Evolutionary conservation across 2,329 filamentous ascomycete species (phyloP).

Genomic region (Thermomyces lanuginosus): DNA sequence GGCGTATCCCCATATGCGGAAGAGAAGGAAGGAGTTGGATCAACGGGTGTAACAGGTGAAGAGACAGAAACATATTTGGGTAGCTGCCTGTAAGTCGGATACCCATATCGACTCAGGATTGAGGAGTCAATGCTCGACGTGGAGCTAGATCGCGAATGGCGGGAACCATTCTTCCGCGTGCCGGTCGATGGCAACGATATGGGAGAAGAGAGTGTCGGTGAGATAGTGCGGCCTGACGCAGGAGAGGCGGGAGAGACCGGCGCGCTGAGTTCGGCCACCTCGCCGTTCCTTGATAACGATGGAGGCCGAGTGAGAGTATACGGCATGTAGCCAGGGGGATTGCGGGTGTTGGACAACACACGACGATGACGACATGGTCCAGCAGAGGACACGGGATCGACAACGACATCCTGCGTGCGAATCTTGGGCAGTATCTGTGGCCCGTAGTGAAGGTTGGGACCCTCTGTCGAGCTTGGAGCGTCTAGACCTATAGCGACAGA

Average conservation of each 20-base stretch:
- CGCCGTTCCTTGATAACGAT: slow-evolving; percentile 26
- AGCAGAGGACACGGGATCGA: slow-evolving; percentile 39
- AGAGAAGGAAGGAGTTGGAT: slow-evolving; percentile 25
- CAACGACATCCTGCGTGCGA: slow-evolving; percentile 64
- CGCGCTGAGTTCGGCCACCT: slow-evolving; percentile 24
- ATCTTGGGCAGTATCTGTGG: slow-evolving; percentile 73
- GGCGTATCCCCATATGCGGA: slow-evolving; percentile 17
- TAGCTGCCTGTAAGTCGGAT: slow-evolving; percentile 69
- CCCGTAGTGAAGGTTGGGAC: slow-evolving; percentile 57
- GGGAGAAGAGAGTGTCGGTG: slow-evolving; percentile 46
- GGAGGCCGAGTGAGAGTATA: slow-evolving; percentile 32
- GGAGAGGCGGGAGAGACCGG: slow-evolving; percentile 28
- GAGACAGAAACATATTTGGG: slow-evolving; percentile 38
- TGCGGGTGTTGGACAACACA: slow-evolving; percentile 38
- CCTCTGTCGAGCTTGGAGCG: slow-evolving; percentile 50
- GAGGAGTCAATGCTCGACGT: slow-evolving; percentile 51
- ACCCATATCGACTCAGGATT: slow-evolving; percentile 54
- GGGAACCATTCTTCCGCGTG: slow-evolving; percentile 22
- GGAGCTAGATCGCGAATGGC: slow-evolving; percentile 45
- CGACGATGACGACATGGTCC: slow-evolving; percentile 41
- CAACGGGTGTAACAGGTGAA: slow-evolving; percentile 24
- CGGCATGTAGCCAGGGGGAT: slow-evolving; percentile 32
- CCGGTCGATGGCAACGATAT: slow-evolving; percentile 36
- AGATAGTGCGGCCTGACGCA: slow-evolving; percentile 12
- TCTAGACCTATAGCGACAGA: slow-evolving; percentile 52